A percentile compares a stretch with the other conserved stretches of the same genome.
Conservation (phyloP, 2,329 filamentous ascomycete genomes). For the Microdochium bolleyi region DNA sequence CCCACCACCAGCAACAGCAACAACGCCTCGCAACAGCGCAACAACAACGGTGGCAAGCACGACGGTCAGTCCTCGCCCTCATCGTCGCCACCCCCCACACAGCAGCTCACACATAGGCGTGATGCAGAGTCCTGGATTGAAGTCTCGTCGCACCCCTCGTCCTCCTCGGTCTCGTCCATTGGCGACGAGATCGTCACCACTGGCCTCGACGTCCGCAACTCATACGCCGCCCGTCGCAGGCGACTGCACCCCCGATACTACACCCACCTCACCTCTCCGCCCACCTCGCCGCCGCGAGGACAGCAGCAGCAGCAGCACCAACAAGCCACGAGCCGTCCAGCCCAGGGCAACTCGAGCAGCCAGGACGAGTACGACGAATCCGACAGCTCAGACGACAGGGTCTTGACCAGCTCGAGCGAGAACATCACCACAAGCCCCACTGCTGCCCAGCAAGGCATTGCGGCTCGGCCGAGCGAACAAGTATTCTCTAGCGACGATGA, state of each 20-base stretch:
- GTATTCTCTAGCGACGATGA: conserved; percentile 40
- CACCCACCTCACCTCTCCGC: conserved; percentile 14
- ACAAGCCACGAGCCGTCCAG: conserved; percentile 21
- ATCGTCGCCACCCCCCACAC: not conserved
- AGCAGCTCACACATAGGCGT: not conserved
- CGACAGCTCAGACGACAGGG: conserved; percentile 76
- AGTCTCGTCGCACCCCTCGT: conserved; percentile 84
- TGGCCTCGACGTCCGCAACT: conserved; percentile 67
- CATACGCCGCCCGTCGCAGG: conserved; percentile 52
- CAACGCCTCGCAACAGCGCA: not conserved
- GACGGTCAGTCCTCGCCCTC: not conserved
- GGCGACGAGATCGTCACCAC: conserved; percentile 87
- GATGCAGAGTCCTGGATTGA: conserved; percentile 83
- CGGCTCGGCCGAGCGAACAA: conserved; percentile 25
- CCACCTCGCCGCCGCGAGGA: conserved; percentile 7
- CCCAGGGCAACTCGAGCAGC: conserved; percentile 55
- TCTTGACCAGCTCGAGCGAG: conserved; percentile 52
- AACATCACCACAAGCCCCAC: conserved; percentile 29
- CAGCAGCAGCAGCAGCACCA: not conserved
- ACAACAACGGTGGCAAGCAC: not conserved
- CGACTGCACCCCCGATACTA: conserved; percentile 28
- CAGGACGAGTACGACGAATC: conserved; percentile 94
- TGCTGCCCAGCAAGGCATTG: conserved; percentile 24
- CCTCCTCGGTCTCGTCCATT: conserved; percentile 81
- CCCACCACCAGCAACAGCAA: not conserved